phyloP scores from a whole-genome alignment of 2,329 filamentous ascomycete genomes.

The Stagonosporopsis tanaceti region DNA sequence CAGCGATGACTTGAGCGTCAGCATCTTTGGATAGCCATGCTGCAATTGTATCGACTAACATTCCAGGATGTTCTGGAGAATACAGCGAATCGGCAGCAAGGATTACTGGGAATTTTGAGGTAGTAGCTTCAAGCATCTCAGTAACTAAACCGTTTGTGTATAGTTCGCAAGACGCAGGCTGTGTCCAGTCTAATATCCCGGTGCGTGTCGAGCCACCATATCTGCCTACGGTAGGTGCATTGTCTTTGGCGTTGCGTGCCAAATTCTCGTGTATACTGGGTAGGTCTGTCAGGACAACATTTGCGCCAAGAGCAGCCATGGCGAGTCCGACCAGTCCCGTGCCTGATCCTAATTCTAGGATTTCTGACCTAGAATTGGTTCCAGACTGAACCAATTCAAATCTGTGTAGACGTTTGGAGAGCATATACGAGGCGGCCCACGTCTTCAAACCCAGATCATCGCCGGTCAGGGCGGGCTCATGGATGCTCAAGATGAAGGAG shows the following conservation, averaged over 20 bases:
- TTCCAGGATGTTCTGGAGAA: slow-evolving; percentile 78
- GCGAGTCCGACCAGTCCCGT: slow-evolving; percentile 91
- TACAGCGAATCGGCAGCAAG: slow-evolving; percentile 89
- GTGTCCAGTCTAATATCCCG: slow-evolving; percentile 76
- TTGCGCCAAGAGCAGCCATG: slow-evolving; percentile 73
- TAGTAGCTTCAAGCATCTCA: slow-evolving; percentile 19
- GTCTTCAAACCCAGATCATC: slow-evolving; percentile 94
- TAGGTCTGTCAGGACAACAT: slow-evolving; percentile 81
- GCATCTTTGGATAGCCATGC: slow-evolving; percentile 67
- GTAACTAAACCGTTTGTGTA: slow-evolving; percentile 15
- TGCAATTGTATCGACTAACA: slow-evolving; percentile 75
- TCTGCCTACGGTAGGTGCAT: slow-evolving; percentile 63
- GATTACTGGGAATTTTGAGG: slow-evolving; percentile 63
- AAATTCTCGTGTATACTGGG: slow-evolving; percentile 85
- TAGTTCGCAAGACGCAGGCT: slow-evolving; percentile 60
- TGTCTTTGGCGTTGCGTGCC: slow-evolving; percentile 73
- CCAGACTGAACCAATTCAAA: slow-evolving; percentile 33
- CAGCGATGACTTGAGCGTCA: slow-evolving; percentile 74
- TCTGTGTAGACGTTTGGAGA: slow-evolving; percentile 72
- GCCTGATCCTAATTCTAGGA: slow-evolving; percentile 85
- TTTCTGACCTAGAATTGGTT: slow-evolving; percentile 29
- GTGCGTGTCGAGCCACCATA: slow-evolving; percentile 67
- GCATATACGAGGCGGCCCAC: slow-evolving; percentile 89
- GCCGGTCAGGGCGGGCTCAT: slow-evolving; percentile 86
- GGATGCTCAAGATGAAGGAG: slow-evolving; percentile 68